Evolutionary conservation across 2,329 filamentous ascomycete species (phyloP), one percentile per base, ranked within the genome.

Genomic region (Phialemoniopsis sp.): DNA sequence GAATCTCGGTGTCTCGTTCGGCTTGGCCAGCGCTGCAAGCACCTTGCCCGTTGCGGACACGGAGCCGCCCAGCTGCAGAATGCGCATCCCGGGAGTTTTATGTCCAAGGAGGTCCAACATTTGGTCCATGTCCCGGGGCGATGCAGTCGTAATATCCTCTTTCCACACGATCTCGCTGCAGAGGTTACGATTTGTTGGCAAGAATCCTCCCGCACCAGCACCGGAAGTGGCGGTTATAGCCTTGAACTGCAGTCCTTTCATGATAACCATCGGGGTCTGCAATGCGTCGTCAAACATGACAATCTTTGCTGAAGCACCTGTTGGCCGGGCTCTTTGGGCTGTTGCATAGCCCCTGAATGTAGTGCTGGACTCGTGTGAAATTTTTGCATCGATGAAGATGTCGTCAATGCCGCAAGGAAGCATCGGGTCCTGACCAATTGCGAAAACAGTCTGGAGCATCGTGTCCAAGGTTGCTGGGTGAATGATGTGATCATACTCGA

Each of bases 381-480:
- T 50, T 3, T 55, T 45, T 1, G 64, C 60, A 1, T 70, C 66
- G n/a, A 78, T 53, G 36, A 66, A 73, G 5, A 77, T 50, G 29
- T 62, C 68, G 5, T 62, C 55, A 32, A 75, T 62, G 14, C 55
- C 63, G 0, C 66, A 67, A 0, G 73, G 73, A 0, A 77, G 65
- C 71, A 76, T 77, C 3, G 70, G 62, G 12, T 58, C 55, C 4
- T 60, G 56, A 5, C 66, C 59, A 3, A 75, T 56, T 6, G 64
- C 61, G 37, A 79, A 68, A 1, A 73, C 59, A 1, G 66, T 65
- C 39, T 81, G 77, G 17, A 81, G 68, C 53, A 79, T 68, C 3
- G 70, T 58, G 46, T 81, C 77, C 12, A 81, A 58, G 0, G 76
- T 78, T 4, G 72, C 67, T 0, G 77, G 77, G 45, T 81, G 77